phyloP scores from a whole-genome alignment of 1,139 yeast genomes.

The Meyerozyma elateridarum region DNA sequence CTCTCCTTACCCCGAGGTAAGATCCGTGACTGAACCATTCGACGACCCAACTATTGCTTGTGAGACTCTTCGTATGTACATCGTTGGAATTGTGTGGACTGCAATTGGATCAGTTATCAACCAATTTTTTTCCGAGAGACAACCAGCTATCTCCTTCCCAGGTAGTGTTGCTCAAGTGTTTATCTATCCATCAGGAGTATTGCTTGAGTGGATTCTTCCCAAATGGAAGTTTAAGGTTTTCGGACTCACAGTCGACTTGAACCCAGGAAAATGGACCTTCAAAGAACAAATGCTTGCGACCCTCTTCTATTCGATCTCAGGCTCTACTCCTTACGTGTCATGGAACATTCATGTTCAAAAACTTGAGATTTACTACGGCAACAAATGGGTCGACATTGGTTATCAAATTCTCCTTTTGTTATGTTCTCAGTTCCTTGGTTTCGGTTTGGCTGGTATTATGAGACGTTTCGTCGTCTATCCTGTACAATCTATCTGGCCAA shows the following conservation, averaged over 20 bases:
- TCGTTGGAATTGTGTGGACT: conserved; percentile 40
- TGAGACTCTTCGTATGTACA: conserved; percentile 40
- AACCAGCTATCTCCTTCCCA: conserved; percentile 33
- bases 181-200: conserved; percentile 21
- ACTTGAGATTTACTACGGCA: conserved; percentile 38
- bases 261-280: conserved; percentile 38
- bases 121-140: conserved; percentile 41
- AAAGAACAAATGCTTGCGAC: conserved; percentile 34
- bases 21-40: conserved; percentile 42
- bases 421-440: conserved; percentile 43
- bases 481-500: conserved; percentile 43
- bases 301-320: conserved; percentile 42
- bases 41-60: conserved; percentile 37
- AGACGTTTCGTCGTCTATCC: conserved; percentile 42
- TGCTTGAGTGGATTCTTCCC: conserved; percentile 26
- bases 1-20: conserved; percentile 44
- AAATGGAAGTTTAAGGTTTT: conserved; percentile 37
- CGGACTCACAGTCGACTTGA: conserved; percentile 24
- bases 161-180: conserved; percentile 21
- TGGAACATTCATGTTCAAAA: conserved; percentile 45
- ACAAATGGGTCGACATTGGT: conserved; percentile 39
- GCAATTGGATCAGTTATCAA: conserved; percentile 38
- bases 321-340: conserved; percentile 42
- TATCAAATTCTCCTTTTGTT: conserved; percentile 36
- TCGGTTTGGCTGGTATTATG: conserved; percentile 46